Evolutionary conservation across 768 basidiomycete genomes (phyloP), one percentile per base, ranked within the genome.

Genomic region (Phaffia australis): DNA sequence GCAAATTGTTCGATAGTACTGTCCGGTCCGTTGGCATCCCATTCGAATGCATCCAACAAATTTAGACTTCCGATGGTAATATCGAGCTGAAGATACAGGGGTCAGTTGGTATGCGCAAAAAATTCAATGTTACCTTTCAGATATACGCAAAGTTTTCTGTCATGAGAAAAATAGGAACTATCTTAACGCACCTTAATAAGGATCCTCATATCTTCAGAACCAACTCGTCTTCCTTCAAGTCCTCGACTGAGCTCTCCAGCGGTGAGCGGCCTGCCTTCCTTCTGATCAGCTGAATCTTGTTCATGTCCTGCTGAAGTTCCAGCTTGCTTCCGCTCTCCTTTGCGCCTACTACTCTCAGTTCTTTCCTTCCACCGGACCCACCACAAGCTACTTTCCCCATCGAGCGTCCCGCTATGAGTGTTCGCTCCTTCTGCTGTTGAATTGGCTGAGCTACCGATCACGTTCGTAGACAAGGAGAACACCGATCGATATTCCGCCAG

Each of bases 21-120:
- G 56, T 81, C 80, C 25, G 79, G 77, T 64, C 87, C 90, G 71
- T 86, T 86, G 48, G 97, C 77, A 75, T 99, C 94, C 95, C 95
- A 99, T 75, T 98, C 95, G 73, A 98, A 94, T 73, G 92, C 88
- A 76, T 99, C 95, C 64, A 90, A 88, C 27, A 99, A 82, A 76
- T 93, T 92, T 79, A 92, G 84, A 8, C 86, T 84, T 27, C 90
- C 94, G 64, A 93, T 86, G 63, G 91, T 89, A 77, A 98, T 90
- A 77, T 98, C 94, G 69, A 99, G 83, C 92, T 97, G 73, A 21
- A 61, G 29, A 25, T 16, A 9, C 52, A 42, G 35, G 35, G 35
- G 11, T 42, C 11, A 11, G 11, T 42, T 5, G 4, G 11, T 11
- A 42, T 11, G 35, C 35, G 35, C 35, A 42, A 42, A 42, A 42